Base-by-base conservation (phyloP, 257 asterid genomes). In the Buddleja alternifolia region DNA sequence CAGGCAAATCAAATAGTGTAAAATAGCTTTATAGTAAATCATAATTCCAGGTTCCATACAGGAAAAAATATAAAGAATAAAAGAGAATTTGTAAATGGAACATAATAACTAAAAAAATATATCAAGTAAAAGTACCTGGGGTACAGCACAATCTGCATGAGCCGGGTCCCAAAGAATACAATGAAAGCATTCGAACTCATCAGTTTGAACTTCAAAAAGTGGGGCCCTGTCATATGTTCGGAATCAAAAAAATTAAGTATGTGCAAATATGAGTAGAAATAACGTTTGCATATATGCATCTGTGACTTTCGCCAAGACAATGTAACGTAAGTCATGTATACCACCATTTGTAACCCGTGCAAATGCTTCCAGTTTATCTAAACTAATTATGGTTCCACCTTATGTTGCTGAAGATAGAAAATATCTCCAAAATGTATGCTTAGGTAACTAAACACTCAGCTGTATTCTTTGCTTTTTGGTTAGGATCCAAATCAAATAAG, bases 81-180 rank as follows among this genome's bases (percentile, higher is more conserved):
- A 23, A 29, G 39, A 63, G n/a, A 21, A 41, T 56, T 34, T 54
- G 11, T 34, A 19, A 42, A 24, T 20, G 17, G 66, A 70, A 32
- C 21, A 55, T 24, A 44, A 62, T 15, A 70, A 68, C 10, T 39
- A 39, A 55, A 45, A 51, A 69, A 39, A 34, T 24, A 69, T 12
- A 34, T 7, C 9, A 21, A 39, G 54, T 52, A 34, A 11, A 66
- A 63, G 64, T 81, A 90, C 98, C 95, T 93, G 97, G n/a, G 94
- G 95, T 16, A 79, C 97, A 52, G 96, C 86, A 84, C 99, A 93
- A 76, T 93, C 99, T 46, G 99, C 96, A 60, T 84, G 94, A 67
- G 80, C 77, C 50, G 96, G 96, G 85, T 90, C 90, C 99, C 99
- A 93, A 21, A 81, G 84, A 73, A 93, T 53, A 83, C 90, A 74